Evolutionary conservation across 1,139 yeast species (phyloP).

Genomic region (Ogataea hybrid): DNA sequence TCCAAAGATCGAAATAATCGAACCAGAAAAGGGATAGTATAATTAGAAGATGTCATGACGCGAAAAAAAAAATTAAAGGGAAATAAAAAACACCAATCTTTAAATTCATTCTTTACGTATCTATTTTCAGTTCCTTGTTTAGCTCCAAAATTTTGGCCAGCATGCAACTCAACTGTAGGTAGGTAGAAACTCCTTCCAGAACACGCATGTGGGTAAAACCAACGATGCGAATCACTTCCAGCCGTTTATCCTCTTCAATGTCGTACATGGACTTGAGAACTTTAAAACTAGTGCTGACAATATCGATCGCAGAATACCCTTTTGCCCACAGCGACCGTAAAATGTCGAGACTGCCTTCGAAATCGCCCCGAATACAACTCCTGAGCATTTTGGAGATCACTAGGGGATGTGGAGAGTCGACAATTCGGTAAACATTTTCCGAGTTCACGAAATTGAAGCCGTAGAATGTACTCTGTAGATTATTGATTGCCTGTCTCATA

Average conservation of each 20-base stretch:
- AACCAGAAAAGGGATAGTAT: constrained; percentile 1
- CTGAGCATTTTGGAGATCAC: constrained; percentile 74
- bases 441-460: constrained; percentile 91
- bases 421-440: constrained; percentile 90
- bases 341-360: constrained; percentile 64
- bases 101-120: background rate
- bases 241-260: constrained; percentile 61
- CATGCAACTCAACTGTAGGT: constrained; percentile 82
- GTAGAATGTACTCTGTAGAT: constrained; percentile 88
- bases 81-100: background rate
- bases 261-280: constrained; percentile 77
- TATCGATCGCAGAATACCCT: constrained; percentile 93
- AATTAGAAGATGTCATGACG: constrained; percentile 2
- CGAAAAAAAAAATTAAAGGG: background rate
- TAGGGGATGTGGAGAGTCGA: constrained; percentile 95
- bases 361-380: constrained; percentile 39
- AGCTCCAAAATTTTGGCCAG: constrained; percentile 52
- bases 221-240: constrained; percentile 78
- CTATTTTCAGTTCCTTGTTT: background rate
- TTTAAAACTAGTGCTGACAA: constrained; percentile 84
- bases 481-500: constrained; percentile 97
- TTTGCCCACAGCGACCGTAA: constrained; percentile 76
- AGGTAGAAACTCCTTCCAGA: constrained; percentile 88
- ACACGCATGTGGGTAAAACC: constrained; percentile 92
- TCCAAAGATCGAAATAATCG: constrained; percentile 18